Base-by-base conservation (phyloP, 1,284 basidiomycete species). In the Austroboletus rostrupii region DNA sequence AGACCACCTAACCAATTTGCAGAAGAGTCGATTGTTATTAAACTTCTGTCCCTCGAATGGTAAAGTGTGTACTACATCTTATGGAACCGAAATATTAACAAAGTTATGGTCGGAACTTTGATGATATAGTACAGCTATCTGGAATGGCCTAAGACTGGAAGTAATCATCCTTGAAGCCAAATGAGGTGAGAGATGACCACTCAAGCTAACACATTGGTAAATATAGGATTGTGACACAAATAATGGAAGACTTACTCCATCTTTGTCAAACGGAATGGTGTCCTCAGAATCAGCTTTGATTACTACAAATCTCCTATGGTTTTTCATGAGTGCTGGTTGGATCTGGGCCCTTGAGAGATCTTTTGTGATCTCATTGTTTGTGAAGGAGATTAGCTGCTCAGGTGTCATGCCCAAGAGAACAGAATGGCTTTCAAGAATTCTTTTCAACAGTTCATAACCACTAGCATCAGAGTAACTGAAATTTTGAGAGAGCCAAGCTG, bases 281-380 rank as follows among this genome's bases (percentile, higher is more conserved):
- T 45, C 47, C 39, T 75, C 73, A 21, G 60, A 61, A 20, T 53
- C 58, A 19, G 71, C 71, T 53, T 65, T 71, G 45, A 87, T 65
- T 1, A 84, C 71, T 12, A 85, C 78, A 62, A 77, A 87, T 32
- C 85, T 75, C 20, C 85, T 75, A 57, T 83, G 80, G 23, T 71
- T 57, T 40, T 72, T 64, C 75, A 84, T 80, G 28, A 87, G 70
- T 26, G 57, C 62, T 12, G 81, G 83, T 53, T 87, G 83, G 40
- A 67, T 45, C 20, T 62, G 66, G 20, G 64, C 52, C 48, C 63
- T 71, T 64, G 31, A 62, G 52, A 47, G 50, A 49, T 59, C 61
- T 47, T 47, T 62, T 56, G 31, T 44, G 29, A 65, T 40, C 38
- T 64, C 62, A 41, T 50, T 38, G 14, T 56, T 62, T 48, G 61